These are phyloP conservation scores for Exophiala mesophila DNA, from an alignment of 2,329 filamentous ascomycete species.

Conservation along the genomic window DNA sequence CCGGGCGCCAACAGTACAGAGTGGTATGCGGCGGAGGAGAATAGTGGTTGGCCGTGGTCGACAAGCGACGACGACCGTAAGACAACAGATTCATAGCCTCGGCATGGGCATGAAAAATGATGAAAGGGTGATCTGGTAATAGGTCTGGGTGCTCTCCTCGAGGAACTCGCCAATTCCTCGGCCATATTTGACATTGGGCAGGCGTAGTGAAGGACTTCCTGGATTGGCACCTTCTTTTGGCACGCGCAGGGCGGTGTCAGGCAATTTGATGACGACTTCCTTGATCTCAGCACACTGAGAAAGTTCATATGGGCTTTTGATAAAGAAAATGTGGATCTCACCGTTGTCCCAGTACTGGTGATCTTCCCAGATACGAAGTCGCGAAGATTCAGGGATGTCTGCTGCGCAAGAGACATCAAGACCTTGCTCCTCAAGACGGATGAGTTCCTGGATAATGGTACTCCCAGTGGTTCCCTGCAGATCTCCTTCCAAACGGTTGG, in stretches of 20 bases:
- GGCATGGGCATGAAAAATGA: slow-evolving; percentile 25
- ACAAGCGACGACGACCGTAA: too few species aligned
- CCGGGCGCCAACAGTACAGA: too few species aligned
- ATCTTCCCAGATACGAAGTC: slow-evolving; percentile 24
- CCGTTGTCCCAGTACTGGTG: slow-evolving; percentile 25
- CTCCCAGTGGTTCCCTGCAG: slow-evolving; percentile 21
- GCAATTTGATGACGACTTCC: slow-evolving; percentile 14
- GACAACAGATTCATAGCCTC: slow-evolving; percentile 15
- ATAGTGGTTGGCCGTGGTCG: too few species aligned
- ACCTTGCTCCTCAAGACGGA: slow-evolving; percentile 22
- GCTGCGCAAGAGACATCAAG: slow-evolving; percentile 12
- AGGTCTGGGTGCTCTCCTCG: slow-evolving; percentile 21
- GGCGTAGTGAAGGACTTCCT: slow-evolving; percentile 10
- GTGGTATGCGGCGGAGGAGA: too few species aligned
- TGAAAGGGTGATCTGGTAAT: slow-evolving; percentile 24
- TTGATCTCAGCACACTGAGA: slow-evolving; percentile 17
- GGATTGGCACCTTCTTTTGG: slow-evolving; percentile 12
- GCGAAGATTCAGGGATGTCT: slow-evolving; percentile 19
- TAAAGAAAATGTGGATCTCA: slow-evolving; percentile 23
- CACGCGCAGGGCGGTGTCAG: slow-evolving; percentile 12
- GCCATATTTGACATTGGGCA: slow-evolving; percentile 23
- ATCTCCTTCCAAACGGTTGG: slow-evolving; percentile 23
- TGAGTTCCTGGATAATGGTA: slow-evolving; percentile 18
- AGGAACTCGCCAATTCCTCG: slow-evolving; percentile 21
- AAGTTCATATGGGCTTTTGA: slow-evolving; percentile 23